Evolutionary conservation across 306 rosid species (phyloP).

Genomic region (Vigna mungo): DNA sequence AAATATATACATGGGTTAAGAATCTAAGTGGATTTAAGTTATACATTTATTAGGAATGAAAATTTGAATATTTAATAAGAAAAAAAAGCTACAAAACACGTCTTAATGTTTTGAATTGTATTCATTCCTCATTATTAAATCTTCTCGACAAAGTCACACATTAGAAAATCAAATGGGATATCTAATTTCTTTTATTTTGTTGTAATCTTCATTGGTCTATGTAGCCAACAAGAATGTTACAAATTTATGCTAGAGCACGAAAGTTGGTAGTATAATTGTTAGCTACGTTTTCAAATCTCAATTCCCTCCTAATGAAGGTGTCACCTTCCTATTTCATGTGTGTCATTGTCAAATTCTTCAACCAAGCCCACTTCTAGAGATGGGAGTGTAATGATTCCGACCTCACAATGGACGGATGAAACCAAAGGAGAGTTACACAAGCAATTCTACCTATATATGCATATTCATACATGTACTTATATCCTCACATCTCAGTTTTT

Average conservation of each 20-base stretch:
- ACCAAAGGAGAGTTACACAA: slow-evolving; percentile 6
- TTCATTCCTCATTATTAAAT: too few species aligned
- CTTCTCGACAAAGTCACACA: too few species aligned
- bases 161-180: too few species aligned
- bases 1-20: too few species aligned
- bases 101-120: too few species aligned
- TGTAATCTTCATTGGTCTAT: neutral
- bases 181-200: neutral
- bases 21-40: too few species aligned
- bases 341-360: slow-evolving; percentile 47
- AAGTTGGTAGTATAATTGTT: slow-evolving; percentile 1
- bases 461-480: slow-evolving; percentile 8
- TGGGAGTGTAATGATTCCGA: slow-evolving; percentile 43
- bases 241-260: slow-evolving; percentile 7
- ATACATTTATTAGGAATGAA: too few species aligned
- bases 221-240: slow-evolving; percentile 1
- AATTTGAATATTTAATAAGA: too few species aligned
- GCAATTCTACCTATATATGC: slow-evolving; percentile 27
- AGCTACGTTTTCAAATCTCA: slow-evolving; percentile 1
- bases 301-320: slow-evolving; percentile 26
- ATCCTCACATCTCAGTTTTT: slow-evolving; percentile 16
- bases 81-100: too few species aligned
- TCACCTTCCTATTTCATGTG: slow-evolving; percentile 11
- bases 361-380: slow-evolving; percentile 42
- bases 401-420: slow-evolving; percentile 39